phyloP scores from a whole-genome alignment of 2,329 filamentous ascomycete genomes.

The Cadophora luteo-olivacea region DNA sequence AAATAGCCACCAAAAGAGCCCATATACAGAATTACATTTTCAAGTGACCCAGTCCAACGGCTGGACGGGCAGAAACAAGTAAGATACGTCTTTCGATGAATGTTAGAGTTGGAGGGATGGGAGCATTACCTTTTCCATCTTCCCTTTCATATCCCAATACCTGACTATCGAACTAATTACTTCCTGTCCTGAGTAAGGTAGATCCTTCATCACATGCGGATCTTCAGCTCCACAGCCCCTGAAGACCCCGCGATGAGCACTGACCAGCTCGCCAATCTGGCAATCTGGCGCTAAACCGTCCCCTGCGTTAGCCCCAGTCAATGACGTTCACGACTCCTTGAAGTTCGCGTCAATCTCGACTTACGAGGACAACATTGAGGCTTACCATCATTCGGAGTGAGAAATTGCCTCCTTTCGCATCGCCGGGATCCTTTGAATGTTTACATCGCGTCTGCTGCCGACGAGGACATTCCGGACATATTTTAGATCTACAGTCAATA shows the following conservation, averaged over 20 bases:
- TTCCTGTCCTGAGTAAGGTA: too few species aligned
- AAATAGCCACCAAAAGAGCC: not conserved
- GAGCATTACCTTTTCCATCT: too few species aligned
- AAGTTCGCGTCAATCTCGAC: not conserved
- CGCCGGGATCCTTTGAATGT: not conserved
- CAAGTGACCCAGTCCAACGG: too few species aligned
- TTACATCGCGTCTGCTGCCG: not conserved
- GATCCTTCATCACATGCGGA: not conserved
- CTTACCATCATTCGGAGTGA: too few species aligned
- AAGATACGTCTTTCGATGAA: too few species aligned
- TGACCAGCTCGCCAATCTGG: conserved; percentile 12
- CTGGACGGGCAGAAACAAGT: too few species aligned
- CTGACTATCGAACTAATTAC: too few species aligned
- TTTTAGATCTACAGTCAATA: not conserved
- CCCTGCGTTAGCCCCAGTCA: conserved; percentile 6
- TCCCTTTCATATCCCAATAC: too few species aligned
- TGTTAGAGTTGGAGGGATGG: too few species aligned
- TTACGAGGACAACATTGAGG: not conserved
- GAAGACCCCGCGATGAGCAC: not conserved
- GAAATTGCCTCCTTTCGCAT: not conserved
- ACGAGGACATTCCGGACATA: not conserved
- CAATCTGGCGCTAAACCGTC: conserved; percentile 2
- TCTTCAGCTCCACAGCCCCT: not conserved
- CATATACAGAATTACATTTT: not conserved
- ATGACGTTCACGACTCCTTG: conserved; percentile 5